phyloP scores from a whole-genome alignment of 176 grass and related monocot species.

The Puya raimondii region DNA sequence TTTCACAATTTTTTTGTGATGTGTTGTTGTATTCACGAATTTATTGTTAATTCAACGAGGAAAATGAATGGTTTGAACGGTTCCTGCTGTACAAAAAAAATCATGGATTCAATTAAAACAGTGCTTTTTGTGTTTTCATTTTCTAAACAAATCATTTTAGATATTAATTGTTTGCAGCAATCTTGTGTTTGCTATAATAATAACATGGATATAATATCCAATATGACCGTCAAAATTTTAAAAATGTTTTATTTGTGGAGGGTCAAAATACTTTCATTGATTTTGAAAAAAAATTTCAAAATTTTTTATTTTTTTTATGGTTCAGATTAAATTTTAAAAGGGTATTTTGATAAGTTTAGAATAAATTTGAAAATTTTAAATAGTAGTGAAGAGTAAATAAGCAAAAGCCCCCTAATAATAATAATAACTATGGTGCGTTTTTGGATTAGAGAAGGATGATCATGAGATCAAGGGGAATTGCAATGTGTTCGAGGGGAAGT shows the following conservation, averaged over 20 bases:
- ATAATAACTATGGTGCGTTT: background rate
- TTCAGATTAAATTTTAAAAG: too few relatives aligned
- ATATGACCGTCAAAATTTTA: too few relatives aligned
- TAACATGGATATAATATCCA: too few relatives aligned
- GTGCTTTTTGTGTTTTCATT: too few relatives aligned
- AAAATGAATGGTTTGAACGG: too few relatives aligned
- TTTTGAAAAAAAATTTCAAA: too few relatives aligned
- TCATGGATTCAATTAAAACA: background rate
- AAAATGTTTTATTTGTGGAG: too few relatives aligned
- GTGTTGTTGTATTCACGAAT: too few relatives aligned
- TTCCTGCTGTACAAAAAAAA: background rate
- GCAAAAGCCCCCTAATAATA: background rate
- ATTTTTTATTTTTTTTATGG: too few relatives aligned
- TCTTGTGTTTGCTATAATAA: background rate
- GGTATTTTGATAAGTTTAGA: background rate
- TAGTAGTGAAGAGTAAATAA: background rate
- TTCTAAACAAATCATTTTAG: background rate
- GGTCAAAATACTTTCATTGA: too few relatives aligned
- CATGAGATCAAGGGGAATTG: constrained; percentile 22
- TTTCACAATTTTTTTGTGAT: too few relatives aligned
- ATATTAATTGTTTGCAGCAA: background rate
- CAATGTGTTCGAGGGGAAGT: constrained; percentile 48
- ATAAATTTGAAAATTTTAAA: constrained; percentile 8
- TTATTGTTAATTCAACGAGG: too few relatives aligned
- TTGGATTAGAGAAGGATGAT: constrained; percentile 23